phyloP scores from a whole-genome alignment of 1,139 yeast species.

The Yamadazyma trypodendri region DNA sequence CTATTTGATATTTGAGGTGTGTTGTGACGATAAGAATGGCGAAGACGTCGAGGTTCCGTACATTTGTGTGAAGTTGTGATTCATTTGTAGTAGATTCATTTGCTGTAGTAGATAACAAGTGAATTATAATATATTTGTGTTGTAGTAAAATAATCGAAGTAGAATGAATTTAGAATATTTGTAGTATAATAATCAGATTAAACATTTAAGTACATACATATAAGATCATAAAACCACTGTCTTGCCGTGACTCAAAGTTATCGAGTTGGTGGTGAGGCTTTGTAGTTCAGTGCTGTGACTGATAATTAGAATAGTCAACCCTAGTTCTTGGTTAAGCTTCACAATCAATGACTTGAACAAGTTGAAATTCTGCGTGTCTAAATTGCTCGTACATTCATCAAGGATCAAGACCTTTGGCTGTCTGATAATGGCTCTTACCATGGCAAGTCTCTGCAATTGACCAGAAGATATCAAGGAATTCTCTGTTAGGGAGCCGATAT shows the following conservation, averaged over 20 bases:
- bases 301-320: slow-evolving; percentile 45
- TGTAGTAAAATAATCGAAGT: too few relatives aligned
- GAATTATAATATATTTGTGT: too few relatives aligned
- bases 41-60: slow-evolving; percentile 97
- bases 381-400: slow-evolving; percentile 81
- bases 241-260: slow-evolving; percentile 17
- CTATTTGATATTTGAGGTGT: slow-evolving; percentile 80
- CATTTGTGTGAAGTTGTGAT: slow-evolving; percentile 29
- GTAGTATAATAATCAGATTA: too few relatives aligned
- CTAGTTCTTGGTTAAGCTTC: slow-evolving; percentile 26
- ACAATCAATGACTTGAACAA: slow-evolving; percentile 42
- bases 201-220: slow-evolving; percentile 3
- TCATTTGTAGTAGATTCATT: not conserved
- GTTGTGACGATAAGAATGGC: slow-evolving; percentile 88
- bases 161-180: too few relatives aligned
- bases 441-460: slow-evolving; percentile 73
- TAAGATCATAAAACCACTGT: not conserved
- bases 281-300: slow-evolving; percentile 64
- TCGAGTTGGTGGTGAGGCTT: slow-evolving; percentile 42
- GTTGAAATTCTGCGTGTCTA: slow-evolving; percentile 57
- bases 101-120: too few relatives aligned
- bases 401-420: slow-evolving; percentile 61
- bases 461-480: slow-evolving; percentile 69
- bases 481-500: slow-evolving; percentile 48
- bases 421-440: slow-evolving; percentile 70